Evolutionary conservation across 1,139 yeast species (phyloP), one percentile per base, ranked within the genome.

Genomic region (Taphrina wiesneri): DNA sequence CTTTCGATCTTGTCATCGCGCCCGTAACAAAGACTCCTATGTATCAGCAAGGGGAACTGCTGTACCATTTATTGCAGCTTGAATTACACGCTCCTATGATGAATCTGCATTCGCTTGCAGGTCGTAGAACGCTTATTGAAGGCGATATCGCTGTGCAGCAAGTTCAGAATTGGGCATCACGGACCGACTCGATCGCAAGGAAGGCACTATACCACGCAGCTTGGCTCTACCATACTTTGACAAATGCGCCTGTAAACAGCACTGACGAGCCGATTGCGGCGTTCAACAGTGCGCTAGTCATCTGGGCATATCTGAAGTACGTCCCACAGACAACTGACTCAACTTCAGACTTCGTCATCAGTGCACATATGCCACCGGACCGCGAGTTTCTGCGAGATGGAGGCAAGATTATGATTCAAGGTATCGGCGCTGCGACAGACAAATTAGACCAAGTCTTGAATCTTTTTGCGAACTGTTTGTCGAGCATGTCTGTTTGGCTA

Each of bases 211-310:
- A 23, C 11, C 32, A 46, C 52, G 52, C 52, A 7, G 52, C 30
- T 11, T 46, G 28, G n/a, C 6, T 46, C 11, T 46, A 46, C 21
- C 11, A 46, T 25, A 21, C 28, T 21, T 28, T 46, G 4, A 15
- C n/a, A 25, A 46, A 46, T 17, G 11, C 32, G 11, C 52, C 52
- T 2, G 7, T 25, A 7, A 21, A 46, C n/a, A 23, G 30, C 21
- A 25, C 52, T 4, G 52, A 46, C n/a, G 52, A 46, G 52, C 52
- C 52, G 7, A 25, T 46, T n/a, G 52, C 52, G 6, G 52, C 52
- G 7, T 46, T 46, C 52, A 46, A 46, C 21, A 23, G 52, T 25
- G 52, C 52, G 9, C 30, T 46, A 11, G 32, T 25, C 32, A 23
- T 46, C 15, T 46, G 52, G 52, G 52, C 52, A 2, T 46, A 46